Evolutionary conservation across 1,139 yeast species (phyloP).

Genomic region (Suhomyces bokatorum): DNA sequence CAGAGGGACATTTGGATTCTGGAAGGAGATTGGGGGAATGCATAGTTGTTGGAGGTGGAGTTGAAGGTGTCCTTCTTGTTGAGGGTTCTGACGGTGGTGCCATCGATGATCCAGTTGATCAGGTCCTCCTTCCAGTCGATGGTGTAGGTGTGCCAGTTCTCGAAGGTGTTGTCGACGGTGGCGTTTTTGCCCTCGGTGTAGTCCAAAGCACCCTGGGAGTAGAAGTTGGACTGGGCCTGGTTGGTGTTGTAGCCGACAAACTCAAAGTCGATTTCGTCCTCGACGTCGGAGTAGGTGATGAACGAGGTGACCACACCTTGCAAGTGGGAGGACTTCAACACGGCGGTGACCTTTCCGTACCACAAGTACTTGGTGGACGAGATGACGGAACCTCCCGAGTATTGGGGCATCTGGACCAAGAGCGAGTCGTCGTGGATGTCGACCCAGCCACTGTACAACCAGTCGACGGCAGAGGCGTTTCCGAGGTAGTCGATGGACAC

Average conservation of each 20-base stretch:
- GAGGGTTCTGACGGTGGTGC: constrained; percentile 65
- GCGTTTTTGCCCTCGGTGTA: constrained; percentile 59
- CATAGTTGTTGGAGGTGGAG: constrained; percentile 55
- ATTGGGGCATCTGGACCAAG: constrained; percentile 73
- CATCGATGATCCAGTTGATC: constrained; percentile 76
- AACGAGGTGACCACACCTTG: constrained; percentile 86
- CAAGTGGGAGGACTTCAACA: constrained; percentile 70
- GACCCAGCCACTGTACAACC: constrained; percentile 74
- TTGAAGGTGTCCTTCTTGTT: constrained; percentile 68
- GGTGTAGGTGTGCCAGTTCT: constrained; percentile 72
- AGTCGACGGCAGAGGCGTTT: constrained; percentile 63
- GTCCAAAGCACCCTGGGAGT: constrained; percentile 70
- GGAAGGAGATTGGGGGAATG: constrained; percentile 89
- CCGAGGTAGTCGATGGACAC: constrained; percentile 60
- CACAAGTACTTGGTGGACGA: constrained; percentile 80
- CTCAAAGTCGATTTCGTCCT: constrained; percentile 90
- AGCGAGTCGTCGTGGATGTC: constrained; percentile 56
- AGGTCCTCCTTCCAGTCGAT: constrained; percentile 82
- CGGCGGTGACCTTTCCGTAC: constrained; percentile 80
- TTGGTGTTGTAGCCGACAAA: constrained; percentile 73
- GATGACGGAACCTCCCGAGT: constrained; percentile 77
- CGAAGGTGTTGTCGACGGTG: constrained; percentile 54
- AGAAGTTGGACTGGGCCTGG: constrained; percentile 73
- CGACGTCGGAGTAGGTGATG: constrained; percentile 78
- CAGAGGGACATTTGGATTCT: constrained; percentile 84